Evolutionary conservation across 2,329 filamentous ascomycete species (phyloP).

Genomic region (Sclerotinia sclerotiorum): DNA sequence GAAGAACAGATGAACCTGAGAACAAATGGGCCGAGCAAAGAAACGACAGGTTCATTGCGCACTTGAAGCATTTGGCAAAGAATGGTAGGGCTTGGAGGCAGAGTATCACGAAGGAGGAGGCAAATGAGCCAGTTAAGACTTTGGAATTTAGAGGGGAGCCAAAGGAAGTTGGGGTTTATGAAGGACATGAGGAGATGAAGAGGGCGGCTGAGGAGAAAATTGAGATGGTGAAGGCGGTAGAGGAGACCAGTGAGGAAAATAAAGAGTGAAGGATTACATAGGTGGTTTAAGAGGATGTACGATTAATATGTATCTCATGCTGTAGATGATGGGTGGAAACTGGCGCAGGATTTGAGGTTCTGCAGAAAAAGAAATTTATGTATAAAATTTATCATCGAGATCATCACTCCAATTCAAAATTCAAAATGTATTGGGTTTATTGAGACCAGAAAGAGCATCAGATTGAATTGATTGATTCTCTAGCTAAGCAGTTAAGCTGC

Average conservation of each 20-base stretch:
- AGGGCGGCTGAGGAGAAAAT: neutral
- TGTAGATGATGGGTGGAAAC: neutral
- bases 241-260: neutral
- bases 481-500: too few species aligned
- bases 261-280: neutral
- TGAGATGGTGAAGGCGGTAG: neutral
- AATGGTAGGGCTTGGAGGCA: conserved; percentile 60
- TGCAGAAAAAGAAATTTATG: neutral
- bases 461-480: too few species aligned
- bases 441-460: too few species aligned
- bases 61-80: conserved; percentile 49
- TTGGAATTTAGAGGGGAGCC: conserved; percentile 41
- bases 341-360: neutral
- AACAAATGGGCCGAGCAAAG: conserved; percentile 19
- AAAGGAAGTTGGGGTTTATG: conserved; percentile 19
- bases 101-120: conserved; percentile 53
- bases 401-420: conserved; percentile 9
- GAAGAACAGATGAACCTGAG: conserved; percentile 38
- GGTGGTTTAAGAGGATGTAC: conserved; percentile 6
- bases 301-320: neutral
- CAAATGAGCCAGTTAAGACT: conserved; percentile 48
- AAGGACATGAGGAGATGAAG: conserved; percentile 3
- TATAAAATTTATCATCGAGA: conserved; percentile 10
- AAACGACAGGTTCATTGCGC: conserved; percentile 37
- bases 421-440: neutral